These are phyloP conservation scores for Glutinoglossum americanum DNA, from an alignment of 495 filamentous ascomycete genomes.

Conservation along the genomic window DNA sequence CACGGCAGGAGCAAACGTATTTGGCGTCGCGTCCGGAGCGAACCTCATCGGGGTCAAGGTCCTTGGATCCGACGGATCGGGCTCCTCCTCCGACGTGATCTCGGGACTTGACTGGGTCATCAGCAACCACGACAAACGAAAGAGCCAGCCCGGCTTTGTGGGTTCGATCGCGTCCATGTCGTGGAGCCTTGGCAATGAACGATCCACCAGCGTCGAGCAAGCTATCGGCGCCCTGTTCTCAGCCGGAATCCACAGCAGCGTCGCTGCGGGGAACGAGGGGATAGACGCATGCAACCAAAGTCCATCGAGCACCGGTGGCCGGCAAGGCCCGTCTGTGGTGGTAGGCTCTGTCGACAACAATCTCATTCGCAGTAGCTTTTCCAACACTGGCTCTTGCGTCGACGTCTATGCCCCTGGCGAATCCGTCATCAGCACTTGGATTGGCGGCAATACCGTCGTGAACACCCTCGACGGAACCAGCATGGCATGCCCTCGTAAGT, in stretches of 20 bases:
- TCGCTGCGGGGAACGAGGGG: constrained; percentile 20
- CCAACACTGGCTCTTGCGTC: constrained; percentile 22
- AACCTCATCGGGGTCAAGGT: constrained; percentile 22
- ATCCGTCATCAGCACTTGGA: constrained; percentile 17
- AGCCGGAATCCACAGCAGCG: constrained; percentile 18
- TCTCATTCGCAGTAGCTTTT: constrained; percentile 15
- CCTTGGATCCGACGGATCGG: constrained; percentile 17
- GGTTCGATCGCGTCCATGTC: constrained; percentile 24
- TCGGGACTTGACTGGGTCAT: constrained; percentile 20
- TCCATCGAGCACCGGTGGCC: constrained; percentile 13
- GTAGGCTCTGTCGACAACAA: constrained; percentile 19
- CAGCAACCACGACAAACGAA: constrained; percentile 14
- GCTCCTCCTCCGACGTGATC: constrained; percentile 14
- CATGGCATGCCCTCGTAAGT: constrained; percentile 23
- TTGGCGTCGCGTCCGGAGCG: constrained; percentile 20
- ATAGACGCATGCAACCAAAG: constrained; percentile 16
- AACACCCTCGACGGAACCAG: constrained; percentile 18
- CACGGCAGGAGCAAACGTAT: constrained; percentile 15
- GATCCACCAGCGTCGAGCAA: constrained; percentile 11
- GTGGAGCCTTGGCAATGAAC: constrained; percentile 11
- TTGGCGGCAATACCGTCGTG: constrained; percentile 13
- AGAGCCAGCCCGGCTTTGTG: constrained; percentile 13
- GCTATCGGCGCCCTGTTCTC: constrained; percentile 13
- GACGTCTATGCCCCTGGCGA: constrained; percentile 24
- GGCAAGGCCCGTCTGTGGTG: constrained; percentile 14